Evolutionary conservation across 441 rosid species (phyloP).

Genomic region (Eruca vesicaria): DNA sequence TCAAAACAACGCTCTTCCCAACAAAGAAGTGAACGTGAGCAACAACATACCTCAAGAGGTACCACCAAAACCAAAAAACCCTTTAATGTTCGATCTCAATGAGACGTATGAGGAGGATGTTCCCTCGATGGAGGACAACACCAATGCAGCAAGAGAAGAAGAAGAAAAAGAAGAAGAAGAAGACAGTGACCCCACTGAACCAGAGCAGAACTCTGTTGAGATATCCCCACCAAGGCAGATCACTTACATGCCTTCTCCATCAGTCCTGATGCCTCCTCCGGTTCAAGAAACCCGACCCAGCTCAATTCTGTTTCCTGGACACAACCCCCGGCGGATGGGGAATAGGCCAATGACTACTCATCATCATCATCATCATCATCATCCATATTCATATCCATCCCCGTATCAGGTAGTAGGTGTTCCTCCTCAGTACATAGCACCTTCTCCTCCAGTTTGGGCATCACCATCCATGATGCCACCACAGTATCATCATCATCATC

Average conservation of each 20-base stretch:
- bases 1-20: not conserved
- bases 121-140: not conserved
- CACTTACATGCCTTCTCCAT: not conserved
- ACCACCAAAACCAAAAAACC: not conserved
- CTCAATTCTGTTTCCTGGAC: not conserved
- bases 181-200: conserved; percentile 36
- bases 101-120: not conserved
- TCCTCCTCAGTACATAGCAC: not conserved
- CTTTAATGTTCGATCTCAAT: not conserved
- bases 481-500: not conserved
- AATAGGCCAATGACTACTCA: not conserved
- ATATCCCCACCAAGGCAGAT: not conserved
- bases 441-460: not conserved
- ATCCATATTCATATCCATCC: not conserved
- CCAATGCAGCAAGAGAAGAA: conserved; percentile 42
- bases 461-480: not conserved
- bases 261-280: not conserved
- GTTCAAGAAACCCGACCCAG: not conserved
- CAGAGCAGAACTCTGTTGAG: not conserved
- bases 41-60: not conserved
- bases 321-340: not conserved
- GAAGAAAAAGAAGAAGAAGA: conserved; percentile 41
- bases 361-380: not conserved
- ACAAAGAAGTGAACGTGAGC: too few species aligned
- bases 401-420: not conserved